Evolutionary conservation across 331 rosid genomes (phyloP), one percentile per base, ranked within the genome.

Genomic region (Spiraea crenata): DNA sequence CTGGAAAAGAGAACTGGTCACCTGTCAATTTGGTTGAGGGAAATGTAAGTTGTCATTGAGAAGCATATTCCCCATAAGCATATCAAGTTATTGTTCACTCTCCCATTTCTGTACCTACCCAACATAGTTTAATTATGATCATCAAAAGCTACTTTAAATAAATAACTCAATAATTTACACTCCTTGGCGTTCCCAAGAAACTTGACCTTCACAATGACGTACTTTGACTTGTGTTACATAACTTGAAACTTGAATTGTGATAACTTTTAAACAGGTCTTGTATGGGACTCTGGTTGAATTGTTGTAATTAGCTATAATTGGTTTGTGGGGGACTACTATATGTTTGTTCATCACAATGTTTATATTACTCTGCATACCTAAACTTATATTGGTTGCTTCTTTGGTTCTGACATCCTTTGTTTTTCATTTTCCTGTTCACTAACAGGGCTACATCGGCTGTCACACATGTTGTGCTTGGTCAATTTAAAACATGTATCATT

Each of bases 401-500:
- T 57, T 42, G 59, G 54, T 61, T 76, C 63, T 72, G 63, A 74
- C 42, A 8, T 68, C 42, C 64, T 41, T n/a, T 31, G 25, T 57
- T 15, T 63, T 51, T 51, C 7, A 19, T 57, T 57, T 34, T 15
- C 55, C 40, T 50, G 56, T 44, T 63, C 38, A 63, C 72, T 80
- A 68, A 42, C 96, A 93, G 99, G 55, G 97, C 99, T 40, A 93
- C 97, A 41, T 93, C 99, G 25, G 99, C 97, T 1, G 80, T 87
- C 12, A 86, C 96, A 37, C 97, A 93, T 9, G 99, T 93, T 11
- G 99, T 93, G 56, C 99, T 93, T 7, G 97, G 99, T 57, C 97
- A 93, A 82, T 93, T 93, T 41, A 93, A 93, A 86, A 93, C 97
- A 17, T 91, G 99, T 34, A 84, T 91, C 73, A 86, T 93, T 48